These are phyloP conservation scores for Hypoxylon lienhwacheense DNA, from an alignment of 495 filamentous ascomycete genomes.

Conservation along the genomic window DNA sequence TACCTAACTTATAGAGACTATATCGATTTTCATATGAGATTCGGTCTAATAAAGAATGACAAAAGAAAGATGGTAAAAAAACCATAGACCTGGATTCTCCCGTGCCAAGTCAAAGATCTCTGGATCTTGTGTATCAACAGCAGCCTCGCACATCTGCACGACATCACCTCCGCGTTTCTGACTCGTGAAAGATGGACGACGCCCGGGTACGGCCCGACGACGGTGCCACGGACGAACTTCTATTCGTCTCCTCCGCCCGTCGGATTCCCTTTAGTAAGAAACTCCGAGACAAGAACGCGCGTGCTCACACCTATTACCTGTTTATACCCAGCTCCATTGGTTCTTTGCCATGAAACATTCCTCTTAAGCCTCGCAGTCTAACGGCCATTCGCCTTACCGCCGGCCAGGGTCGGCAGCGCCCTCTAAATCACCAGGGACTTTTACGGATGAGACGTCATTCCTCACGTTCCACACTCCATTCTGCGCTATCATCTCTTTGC, in stretches of 20 bases:
- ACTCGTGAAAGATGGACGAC: slow-evolving; percentile 10
- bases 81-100: background rate
- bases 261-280: slow-evolving; percentile 21
- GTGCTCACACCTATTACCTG: slow-evolving; percentile 11
- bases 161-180: slow-evolving; percentile 10
- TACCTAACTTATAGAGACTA: no score
- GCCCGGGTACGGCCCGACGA: slow-evolving; percentile 26
- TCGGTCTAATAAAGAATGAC: no score
- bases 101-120: background rate
- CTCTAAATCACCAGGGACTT: slow-evolving; percentile 2
- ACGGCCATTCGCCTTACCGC: slow-evolving; percentile 11
- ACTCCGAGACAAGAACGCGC: slow-evolving; percentile 33
- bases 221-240: background rate
- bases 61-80: background rate
- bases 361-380: slow-evolving; percentile 6
- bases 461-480: slow-evolving; percentile 20
- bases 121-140: slow-evolving; percentile 13
- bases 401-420: slow-evolving; percentile 18
- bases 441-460: slow-evolving; percentile 30
- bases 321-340: slow-evolving; percentile 8
- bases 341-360: slow-evolving; percentile 16
- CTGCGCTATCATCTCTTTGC: slow-evolving; percentile 3
- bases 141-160: slow-evolving; percentile 11
- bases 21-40: no score
- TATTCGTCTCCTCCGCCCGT: slow-evolving; percentile 3